phyloP scores from a whole-genome alignment of 345 rosid species.

The Gossypium rotundifolium region DNA sequence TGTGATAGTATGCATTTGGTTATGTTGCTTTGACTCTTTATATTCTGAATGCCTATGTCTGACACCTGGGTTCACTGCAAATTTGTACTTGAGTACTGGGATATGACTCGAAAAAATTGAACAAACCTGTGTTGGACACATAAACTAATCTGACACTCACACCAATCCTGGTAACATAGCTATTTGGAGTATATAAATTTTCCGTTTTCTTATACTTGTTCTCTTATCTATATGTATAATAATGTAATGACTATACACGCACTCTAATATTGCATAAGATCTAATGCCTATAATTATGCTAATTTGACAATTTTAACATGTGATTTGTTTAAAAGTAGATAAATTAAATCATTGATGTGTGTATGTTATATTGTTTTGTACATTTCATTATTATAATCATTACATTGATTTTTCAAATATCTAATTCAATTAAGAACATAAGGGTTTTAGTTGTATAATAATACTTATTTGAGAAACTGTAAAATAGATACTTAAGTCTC shows the following conservation, averaged over 20 bases:
- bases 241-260: not conserved
- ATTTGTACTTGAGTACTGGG: not conserved
- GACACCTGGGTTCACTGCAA: too few relatives aligned
- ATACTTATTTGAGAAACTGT: too few relatives aligned
- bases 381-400: too few relatives aligned
- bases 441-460: too few relatives aligned
- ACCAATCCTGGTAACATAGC: not conserved
- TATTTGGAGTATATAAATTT: not conserved
- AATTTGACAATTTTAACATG: too few relatives aligned
- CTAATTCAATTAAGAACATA: too few relatives aligned
- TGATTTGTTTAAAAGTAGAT: too few relatives aligned
- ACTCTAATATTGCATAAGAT: conserved; percentile 18
- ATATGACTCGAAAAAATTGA: not conserved
- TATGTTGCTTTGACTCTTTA: not conserved
- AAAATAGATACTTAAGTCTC: too few relatives aligned
- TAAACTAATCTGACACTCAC: not conserved
- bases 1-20: not conserved
- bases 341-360: too few relatives aligned
- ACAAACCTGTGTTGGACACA: not conserved
- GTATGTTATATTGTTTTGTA: too few relatives aligned
- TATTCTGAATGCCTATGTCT: not conserved
- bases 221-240: not conserved
- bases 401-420: too few relatives aligned
- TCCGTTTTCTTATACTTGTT: not conserved
- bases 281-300: too few relatives aligned